Evolutionary conservation across 306 rosid genomes (phyloP).

Genomic region (Quercus engelmannii): DNA sequence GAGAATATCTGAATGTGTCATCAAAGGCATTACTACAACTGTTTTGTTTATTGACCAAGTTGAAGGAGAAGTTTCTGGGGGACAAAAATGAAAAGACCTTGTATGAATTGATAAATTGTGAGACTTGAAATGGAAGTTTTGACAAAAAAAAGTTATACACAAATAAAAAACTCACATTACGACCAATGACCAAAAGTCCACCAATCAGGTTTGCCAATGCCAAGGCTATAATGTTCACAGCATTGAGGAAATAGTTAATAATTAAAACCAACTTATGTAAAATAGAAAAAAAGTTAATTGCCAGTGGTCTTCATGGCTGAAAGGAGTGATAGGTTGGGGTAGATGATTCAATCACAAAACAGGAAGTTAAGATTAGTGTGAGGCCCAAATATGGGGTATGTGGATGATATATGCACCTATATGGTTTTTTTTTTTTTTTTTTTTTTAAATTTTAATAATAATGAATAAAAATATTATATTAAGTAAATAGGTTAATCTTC

Average conservation of each 20-base stretch:
- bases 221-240: slow-evolving; percentile 68
- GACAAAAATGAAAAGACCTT: no score
- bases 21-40: no score
- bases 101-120: background rate
- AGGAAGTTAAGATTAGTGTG: no score
- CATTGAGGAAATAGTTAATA: slow-evolving; percentile 11
- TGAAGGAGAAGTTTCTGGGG: no score
- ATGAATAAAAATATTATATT: no score
- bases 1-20: no score
- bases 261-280: background rate
- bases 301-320: background rate
- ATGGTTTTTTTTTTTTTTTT: no score
- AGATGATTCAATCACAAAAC: background rate
- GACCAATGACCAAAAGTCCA: slow-evolving; percentile 63
- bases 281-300: background rate
- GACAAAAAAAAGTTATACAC: background rate
- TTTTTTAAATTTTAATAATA: no score
- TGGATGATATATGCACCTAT: no score
- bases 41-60: no score
- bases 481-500: no score
- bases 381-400: no score
- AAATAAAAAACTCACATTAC: slow-evolving; percentile 49
- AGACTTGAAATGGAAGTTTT: background rate
- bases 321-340: background rate
- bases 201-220: slow-evolving; percentile 77